Evolutionary conservation across 129 eudicot species (phyloP), one percentile per base, ranked within the genome.

Genomic region (Pseudognaphalium luteoalbum): DNA sequence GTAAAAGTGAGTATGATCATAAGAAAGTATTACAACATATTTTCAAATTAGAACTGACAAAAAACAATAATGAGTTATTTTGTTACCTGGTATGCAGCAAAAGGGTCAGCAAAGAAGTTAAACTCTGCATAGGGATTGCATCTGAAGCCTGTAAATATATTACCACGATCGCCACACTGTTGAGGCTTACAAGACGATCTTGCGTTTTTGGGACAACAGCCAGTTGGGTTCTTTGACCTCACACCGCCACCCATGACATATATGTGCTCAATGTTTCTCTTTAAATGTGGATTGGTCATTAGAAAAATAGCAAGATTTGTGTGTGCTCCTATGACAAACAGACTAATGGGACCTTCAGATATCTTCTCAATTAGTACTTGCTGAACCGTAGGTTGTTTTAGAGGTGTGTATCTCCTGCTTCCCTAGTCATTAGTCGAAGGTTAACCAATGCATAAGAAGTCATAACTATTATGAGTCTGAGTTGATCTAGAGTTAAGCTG

Each of bases 91-190:
- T 90, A 92, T 75, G 94, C 98, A 66, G 94, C 94, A 83, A 90
- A 92, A 74, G 96, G 98, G 82, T 92, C 98, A 66, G 76, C 85
- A 80, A 84, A 92, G 51, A 92, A 50, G 73, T 92, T 92, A 84
- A 87, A 92, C 84, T 92, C 96, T 32, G 96, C 98, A 72, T 86
- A 90, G 76, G 98, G 98, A 82, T 92, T 92, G 54, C 84, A 81
- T 32, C 86, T 81, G 80, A 81, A 90, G 79, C 74, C 88, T 9
- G 94, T 86, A 75, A 76, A 86, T 35, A 92, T 14, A 76, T 92
- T 92, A 35, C 98, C 98, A 73, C 59, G 78, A 66, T 86, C 76
- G 15, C 96, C 96, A 79, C 96, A 91, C 69, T 83, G 95, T 57
- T 52, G 83, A 71, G 90, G 87, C 64, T 67, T 70, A 74, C 96